Evolutionary conservation across 495 filamentous ascomycete species (phyloP).

Genomic region (Aspergillus hancockii): DNA sequence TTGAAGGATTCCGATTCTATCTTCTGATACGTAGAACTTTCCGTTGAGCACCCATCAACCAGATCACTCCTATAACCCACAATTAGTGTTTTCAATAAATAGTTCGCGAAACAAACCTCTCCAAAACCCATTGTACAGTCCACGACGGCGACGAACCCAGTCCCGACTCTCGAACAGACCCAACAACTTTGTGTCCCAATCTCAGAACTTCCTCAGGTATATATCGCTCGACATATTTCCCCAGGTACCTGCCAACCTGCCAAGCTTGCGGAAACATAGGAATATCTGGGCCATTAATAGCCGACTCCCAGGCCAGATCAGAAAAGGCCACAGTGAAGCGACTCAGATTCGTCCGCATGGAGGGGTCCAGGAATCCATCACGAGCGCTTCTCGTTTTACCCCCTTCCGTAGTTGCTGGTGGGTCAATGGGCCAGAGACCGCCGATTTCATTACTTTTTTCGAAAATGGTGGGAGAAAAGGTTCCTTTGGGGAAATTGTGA

Average conservation of each 20-base stretch:
- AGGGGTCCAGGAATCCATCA: conserved; percentile 54
- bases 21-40: conserved; percentile 9
- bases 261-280: conserved; percentile 72
- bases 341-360: conserved; percentile 79
- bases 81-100: background rate
- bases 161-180: conserved; percentile 36
- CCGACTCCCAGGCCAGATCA: conserved; percentile 68
- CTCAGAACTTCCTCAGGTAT: conserved; percentile 48
- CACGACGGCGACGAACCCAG: conserved; percentile 38
- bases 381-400: background rate
- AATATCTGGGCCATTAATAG: conserved; percentile 34
- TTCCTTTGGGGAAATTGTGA: conserved; percentile 53
- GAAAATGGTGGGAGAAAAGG: conserved; percentile 70
- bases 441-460: conserved; percentile 66
- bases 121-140: conserved; percentile 51
- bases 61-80: background rate
- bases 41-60: background rate
- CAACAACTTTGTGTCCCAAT: conserved; percentile 54
- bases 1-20: conserved; percentile 57
- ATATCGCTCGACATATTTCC: conserved; percentile 61
- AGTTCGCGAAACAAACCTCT: conserved; percentile 24
- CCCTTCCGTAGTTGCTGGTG: background rate
- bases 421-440: conserved; percentile 63
- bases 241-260: conserved; percentile 74
- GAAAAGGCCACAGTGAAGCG: conserved; percentile 78